Evolutionary conservation across 2,329 filamentous ascomycete species (phyloP), one percentile per base, ranked within the genome.

Genomic region (Colletotrichum tropicicola): DNA sequence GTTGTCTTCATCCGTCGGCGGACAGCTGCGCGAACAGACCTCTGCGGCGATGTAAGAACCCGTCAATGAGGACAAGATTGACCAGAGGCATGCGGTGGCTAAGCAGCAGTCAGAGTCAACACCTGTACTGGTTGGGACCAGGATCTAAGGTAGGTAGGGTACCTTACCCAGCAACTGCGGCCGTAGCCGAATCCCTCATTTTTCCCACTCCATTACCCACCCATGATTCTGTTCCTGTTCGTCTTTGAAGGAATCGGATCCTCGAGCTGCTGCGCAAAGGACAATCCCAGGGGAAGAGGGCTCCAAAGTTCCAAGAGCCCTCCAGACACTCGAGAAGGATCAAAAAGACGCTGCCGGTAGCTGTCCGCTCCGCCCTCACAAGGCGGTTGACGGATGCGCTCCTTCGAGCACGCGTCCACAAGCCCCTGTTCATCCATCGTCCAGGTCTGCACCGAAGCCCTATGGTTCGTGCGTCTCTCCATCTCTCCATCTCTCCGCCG

Each of bases 111-210:
- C 12, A n/a, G n/a, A n/a, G n/a, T n/a, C n/a, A n/a, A n/a, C n/a
- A n/a, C n/a, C n/a, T n/a, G n/a, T n/a, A n/a, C n/a, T 35, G 32
- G 12, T 35, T 30, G 13, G 32, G 32, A 9, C 4, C 39, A 47
- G 49, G 51, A 23, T 48, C 43, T 28, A 23, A 19, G 58, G n/a
- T n/a, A n/a, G n/a, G n/a, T n/a, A n/a, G n/a, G 58, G 49, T 61
- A 55, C 49, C 51, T 37, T 55, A 55, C 58, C 58, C 49, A 30
- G 21, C 30, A 19, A 37, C n/a, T 45, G 23, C 49, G 49, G 58
- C 47, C 57, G 37, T 37, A 47, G 23, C 57, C 57, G 48, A 59
- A 43, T 44, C 45, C 56, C 27, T 43, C 25, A 15, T n/a, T n/a
- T 39, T 39, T 23, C 12, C n/a, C 32, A 13, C 15, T 15, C 23